Evolutionary conservation across 257 asterid genomes (phyloP), one percentile per base, ranked within the genome.

Genomic region (Salvia splendens): DNA sequence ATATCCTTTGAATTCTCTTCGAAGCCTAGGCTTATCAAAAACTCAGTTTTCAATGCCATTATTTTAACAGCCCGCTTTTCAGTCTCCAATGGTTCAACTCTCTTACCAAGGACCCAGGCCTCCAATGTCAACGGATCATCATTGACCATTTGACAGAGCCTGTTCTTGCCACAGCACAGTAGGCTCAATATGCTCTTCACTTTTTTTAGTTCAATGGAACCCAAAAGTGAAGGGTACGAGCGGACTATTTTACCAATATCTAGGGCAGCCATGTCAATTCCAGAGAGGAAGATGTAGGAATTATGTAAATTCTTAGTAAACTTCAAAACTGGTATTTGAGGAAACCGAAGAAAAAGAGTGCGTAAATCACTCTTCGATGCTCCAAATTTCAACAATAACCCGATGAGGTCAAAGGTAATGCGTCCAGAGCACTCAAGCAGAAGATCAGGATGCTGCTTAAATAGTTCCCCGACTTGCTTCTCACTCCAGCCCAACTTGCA

Each of bases 341-440:
- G 95, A 16, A 84, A 79, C 49, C 79, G 79, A 24, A 82, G 78
- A 69, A 88, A 75, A 38, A 74, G 12, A 30, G 57, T 52, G 17
- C 35, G 70, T 33, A 86, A 55, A 55, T 80, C 83, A 46, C 49
- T 60, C 62, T 15, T 17, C 12, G 73, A 48, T 24, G 55, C 73
- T 66, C 97, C 96, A 6, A 84, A 84, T 73, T 90, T 90, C 73
- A 73, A 66, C 75, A 88, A 62, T 61, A 84, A 73, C 48, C 83
- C 84, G 53, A 86, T 59, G 30, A 88, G 54, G 36, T 58, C 73
- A 64, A 76, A 77, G 15, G 89, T 73, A 3, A 62, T 12, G 20
- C 48, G 68, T 17, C 95, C 95, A 0, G 95, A 90, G 52, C 65
- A 50, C 60, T 85, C 81, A 64, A 86, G 79, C 75, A 90, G 35